A percentile compares a stretch with the other conserved stretches of the same genome.
These are phyloP conservation scores for Starmerella stellata DNA, from an alignment of 805 yeast species.

Conservation along the genomic window DNA sequence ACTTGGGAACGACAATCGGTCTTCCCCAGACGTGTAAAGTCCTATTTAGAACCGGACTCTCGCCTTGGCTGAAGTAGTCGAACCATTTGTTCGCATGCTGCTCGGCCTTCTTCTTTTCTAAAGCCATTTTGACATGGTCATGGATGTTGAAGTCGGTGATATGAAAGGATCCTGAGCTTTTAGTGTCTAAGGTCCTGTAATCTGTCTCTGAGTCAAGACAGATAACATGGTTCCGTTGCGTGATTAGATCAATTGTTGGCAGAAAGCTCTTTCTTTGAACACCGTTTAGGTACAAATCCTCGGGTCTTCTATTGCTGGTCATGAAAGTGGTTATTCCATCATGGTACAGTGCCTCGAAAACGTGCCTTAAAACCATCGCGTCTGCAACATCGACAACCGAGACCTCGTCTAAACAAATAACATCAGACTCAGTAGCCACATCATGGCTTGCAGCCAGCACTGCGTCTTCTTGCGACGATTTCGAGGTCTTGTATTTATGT, in stretches of 20 bases:
- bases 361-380: conserved; percentile 81
- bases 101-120: conserved; percentile 26
- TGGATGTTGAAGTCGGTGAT: conserved; percentile 55
- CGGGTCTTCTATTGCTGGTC: conserved; percentile 89
- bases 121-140: neutral
- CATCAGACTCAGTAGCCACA: conserved; percentile 54
- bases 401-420: conserved; percentile 88
- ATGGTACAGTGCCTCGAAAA: conserved; percentile 39
- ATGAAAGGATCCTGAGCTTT: conserved; percentile 30
- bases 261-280: conserved; percentile 80
- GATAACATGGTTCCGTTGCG: conserved; percentile 55
- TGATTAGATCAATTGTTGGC: conserved; percentile 74
- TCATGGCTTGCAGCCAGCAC: conserved; percentile 63
- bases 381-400: conserved; percentile 98
- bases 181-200: conserved; percentile 75
- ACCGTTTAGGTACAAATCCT: conserved; percentile 82
- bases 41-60: conserved; percentile 22
- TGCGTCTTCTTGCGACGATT: conserved; percentile 61
- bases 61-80: conserved; percentile 48
- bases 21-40: conserved; percentile 69
- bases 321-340: conserved; percentile 81
- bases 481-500: conserved; percentile 53
- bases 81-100: conserved; percentile 66
- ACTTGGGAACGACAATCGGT: conserved; percentile 50
- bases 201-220: conserved; percentile 82